These are phyloP conservation scores for Nicotiana undulata DNA, from an alignment of 257 asterid genomes.

Conservation along the genomic window DNA sequence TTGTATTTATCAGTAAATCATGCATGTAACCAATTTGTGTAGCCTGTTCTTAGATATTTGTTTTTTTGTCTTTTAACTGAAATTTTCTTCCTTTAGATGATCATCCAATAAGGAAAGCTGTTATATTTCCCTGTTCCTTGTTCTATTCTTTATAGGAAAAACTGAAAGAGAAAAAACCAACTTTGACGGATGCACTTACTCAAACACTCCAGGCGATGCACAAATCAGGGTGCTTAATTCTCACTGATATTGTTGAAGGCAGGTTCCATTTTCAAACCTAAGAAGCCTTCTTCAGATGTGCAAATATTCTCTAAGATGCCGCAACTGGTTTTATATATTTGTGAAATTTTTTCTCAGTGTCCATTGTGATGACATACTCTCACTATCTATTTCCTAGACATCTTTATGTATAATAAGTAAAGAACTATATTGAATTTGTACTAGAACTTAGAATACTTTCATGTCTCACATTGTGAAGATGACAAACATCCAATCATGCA, in stretches of 20 bases:
- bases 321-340: not conserved
- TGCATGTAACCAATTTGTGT: not conserved
- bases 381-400: not conserved
- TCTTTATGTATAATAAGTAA: not conserved
- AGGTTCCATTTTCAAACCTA: constrained; percentile 21
- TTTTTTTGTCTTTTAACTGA: not conserved
- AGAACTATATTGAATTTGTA: not conserved
- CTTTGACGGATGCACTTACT: constrained; percentile 63
- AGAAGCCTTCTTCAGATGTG: not conserved
- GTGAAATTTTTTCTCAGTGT: not conserved
- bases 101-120: constrained; percentile 2
- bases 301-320: not conserved
- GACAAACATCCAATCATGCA: not conserved
- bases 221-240: constrained; percentile 87
- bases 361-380: not conserved
- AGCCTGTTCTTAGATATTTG: not conserved
- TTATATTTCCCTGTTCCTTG: constrained; percentile 6
- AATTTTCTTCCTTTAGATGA: not conserved
- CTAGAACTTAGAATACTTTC: not conserved
- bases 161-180: constrained; percentile 95
- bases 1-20: not conserved
- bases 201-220: constrained; percentile 97
- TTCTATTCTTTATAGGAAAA: constrained; percentile 55
- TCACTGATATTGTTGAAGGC: constrained; percentile 86
- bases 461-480: not conserved